These are phyloP conservation scores for Dothideomycetes sp. DNA, from an alignment of 2,329 filamentous ascomycete species.

Conservation along the genomic window DNA sequence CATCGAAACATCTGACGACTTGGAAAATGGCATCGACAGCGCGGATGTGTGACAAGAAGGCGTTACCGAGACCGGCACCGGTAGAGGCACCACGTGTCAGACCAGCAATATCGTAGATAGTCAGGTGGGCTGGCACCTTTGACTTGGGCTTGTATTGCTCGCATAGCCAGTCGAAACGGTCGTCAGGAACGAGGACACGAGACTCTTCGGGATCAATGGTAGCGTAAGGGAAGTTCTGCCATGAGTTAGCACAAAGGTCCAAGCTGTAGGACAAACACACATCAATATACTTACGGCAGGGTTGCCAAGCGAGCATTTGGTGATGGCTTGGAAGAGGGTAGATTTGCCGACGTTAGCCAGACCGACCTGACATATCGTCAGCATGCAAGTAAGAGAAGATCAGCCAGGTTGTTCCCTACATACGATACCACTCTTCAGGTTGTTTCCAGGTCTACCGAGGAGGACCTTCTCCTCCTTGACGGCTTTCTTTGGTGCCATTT, in stretches of 20 bases:
- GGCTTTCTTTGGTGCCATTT: conserved; percentile 93
- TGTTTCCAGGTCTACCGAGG: conserved; percentile 93
- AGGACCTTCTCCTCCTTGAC: conserved; percentile 92
- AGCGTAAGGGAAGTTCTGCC: conserved; percentile 92
- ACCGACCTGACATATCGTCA: conserved; percentile 60
- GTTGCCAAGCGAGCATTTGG: conserved; percentile 93
- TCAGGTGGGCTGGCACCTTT: conserved; percentile 90
- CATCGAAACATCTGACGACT: conserved; percentile 56
- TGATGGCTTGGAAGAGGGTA: conserved; percentile 98
- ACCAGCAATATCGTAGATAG: conserved; percentile 97
- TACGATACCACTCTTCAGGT: conserved; percentile 95
- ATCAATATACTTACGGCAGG: conserved; percentile 75
- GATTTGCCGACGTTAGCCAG: conserved; percentile 99
- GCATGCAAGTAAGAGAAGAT: neutral
- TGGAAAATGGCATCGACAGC: conserved; percentile 45
- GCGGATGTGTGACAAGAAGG: conserved; percentile 97
- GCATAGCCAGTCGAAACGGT: conserved; percentile 89
- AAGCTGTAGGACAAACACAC: conserved; percentile 11
- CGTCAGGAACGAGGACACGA: conserved; percentile 92
- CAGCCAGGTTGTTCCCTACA: conserved; percentile 41
- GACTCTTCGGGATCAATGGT: conserved; percentile 99
- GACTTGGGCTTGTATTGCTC: conserved; percentile 98
- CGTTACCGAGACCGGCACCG: conserved; percentile 92
- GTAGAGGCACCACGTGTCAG: conserved; percentile 92
- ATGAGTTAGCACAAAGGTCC: neutral